phyloP scores from a whole-genome alignment of 495 filamentous ascomycete species.

The Cercophora samala region DNA sequence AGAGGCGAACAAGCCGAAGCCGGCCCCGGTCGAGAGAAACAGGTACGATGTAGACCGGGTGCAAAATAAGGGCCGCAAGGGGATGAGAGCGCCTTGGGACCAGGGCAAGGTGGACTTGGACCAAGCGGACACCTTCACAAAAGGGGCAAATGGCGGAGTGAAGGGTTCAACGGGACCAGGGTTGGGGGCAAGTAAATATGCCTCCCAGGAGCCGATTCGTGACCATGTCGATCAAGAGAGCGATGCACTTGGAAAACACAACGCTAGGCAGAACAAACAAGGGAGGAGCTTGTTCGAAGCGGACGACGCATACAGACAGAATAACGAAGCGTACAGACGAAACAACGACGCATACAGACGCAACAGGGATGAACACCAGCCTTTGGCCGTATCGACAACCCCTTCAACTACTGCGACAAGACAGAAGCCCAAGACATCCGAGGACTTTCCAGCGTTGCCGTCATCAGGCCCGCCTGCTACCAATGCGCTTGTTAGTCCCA shows the following conservation, averaged over 20 bases:
- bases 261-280: constrained; percentile 15
- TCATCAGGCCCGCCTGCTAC: background rate
- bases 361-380: background rate
- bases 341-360: background rate
- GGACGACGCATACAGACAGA: background rate
- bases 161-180: constrained; percentile 31
- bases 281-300: constrained; percentile 26
- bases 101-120: constrained; percentile 42
- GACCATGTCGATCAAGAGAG: constrained; percentile 27
- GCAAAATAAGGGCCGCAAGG: constrained; percentile 47
- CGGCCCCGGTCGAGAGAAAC: constrained; percentile 41
- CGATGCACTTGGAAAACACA: constrained; percentile 28
- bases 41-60: constrained; percentile 51
- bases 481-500: background rate
- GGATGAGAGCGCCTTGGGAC: constrained; percentile 46
- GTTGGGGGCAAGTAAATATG: constrained; percentile 36
- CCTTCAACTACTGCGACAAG: background rate
- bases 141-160: constrained; percentile 43
- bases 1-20: constrained; percentile 37
- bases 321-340: background rate
- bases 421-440: background rate
- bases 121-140: background rate
- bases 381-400: background rate
- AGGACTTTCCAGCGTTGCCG: background rate
- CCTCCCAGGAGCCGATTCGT: background rate